Evolutionary conservation across 768 basidiomycete genomes (phyloP).

Genomic region (Sistotremastrum suecicum): DNA sequence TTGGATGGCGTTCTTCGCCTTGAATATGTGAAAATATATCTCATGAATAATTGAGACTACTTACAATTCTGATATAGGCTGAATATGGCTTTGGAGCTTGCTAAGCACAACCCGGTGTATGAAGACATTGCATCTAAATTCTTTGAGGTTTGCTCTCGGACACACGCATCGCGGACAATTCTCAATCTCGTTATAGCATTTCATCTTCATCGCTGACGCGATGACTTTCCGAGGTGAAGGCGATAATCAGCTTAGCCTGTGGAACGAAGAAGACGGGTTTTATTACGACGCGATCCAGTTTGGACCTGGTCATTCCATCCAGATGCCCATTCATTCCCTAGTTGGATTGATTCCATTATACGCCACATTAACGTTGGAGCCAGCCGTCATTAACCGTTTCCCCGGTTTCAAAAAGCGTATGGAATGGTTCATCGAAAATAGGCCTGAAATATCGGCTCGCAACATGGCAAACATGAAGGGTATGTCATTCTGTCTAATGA

Average conservation of each 20-base stretch:
- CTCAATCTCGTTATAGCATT: conserved; percentile 44
- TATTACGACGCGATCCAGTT: conserved; percentile 97
- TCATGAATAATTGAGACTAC: not conserved
- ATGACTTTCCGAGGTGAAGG: conserved; percentile 79
- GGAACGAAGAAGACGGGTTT: conserved; percentile 96
- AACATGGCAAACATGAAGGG: conserved; percentile 97
- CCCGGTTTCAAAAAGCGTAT: conserved; percentile 98
- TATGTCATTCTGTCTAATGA: conserved; percentile 15
- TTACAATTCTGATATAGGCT: conserved; percentile 36
- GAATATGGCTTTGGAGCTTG: conserved; percentile 93
- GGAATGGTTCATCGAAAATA: conserved; percentile 96
- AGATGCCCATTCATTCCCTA: conserved; percentile 84
- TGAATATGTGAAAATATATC: conserved; percentile 64
- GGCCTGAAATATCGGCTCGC: conserved; percentile 72
- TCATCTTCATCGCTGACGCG: conserved; percentile 96
- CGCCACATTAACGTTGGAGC: conserved; percentile 88
- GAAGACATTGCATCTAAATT: conserved; percentile 99
- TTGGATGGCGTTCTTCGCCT: conserved; percentile 99
- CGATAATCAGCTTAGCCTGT: conserved; percentile 69
- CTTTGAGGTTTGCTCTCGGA: conserved; percentile 48
- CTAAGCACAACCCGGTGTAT: conserved; percentile 94
- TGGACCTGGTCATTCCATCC: conserved; percentile 67
- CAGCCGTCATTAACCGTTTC: conserved; percentile 75
- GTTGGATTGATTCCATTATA: conserved; percentile 98
- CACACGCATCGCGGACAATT: not conserved